Conservation (phyloP, 139 green algal genomes). For the Coelastrella sp. region DNA sequence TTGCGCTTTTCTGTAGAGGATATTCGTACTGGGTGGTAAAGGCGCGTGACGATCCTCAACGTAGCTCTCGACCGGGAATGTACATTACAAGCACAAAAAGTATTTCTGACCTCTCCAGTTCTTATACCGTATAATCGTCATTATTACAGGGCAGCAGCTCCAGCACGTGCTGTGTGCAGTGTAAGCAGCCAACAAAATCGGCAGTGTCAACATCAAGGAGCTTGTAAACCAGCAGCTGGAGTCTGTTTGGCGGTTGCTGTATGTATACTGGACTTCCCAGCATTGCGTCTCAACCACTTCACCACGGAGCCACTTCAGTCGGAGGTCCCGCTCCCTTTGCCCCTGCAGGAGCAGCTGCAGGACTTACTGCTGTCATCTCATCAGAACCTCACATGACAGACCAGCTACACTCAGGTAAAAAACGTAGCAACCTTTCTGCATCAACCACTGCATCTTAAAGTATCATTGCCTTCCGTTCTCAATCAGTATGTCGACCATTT, state of each 20-base stretch:
- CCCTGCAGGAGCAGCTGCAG: constrained; percentile 7
- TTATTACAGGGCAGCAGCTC: no score
- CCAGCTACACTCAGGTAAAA: background rate
- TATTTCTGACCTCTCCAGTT: no score
- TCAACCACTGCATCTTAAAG: background rate
- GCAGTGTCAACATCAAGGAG: no score
- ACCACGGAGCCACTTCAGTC: background rate
- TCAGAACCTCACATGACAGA: constrained; percentile 3
- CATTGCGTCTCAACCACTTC: background rate
- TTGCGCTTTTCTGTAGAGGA: no score
- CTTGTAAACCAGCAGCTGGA: background rate
- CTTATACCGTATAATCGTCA: no score
- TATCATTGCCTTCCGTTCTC: background rate
- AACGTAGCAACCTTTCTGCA: background rate
- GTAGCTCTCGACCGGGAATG: background rate
- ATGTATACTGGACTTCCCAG: background rate
- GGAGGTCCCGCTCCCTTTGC: background rate
- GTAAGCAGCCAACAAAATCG: no score
- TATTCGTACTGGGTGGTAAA: background rate
- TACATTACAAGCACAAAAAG: background rate
- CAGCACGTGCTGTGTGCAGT: no score
- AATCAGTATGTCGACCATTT: background rate
- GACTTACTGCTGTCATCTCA: background rate
- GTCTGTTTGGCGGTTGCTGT: background rate
- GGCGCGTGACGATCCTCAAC: background rate